Base-by-base conservation (phyloP, 2,329 filamentous ascomycete genomes). In the Cordyceps pruinosa region DNA sequence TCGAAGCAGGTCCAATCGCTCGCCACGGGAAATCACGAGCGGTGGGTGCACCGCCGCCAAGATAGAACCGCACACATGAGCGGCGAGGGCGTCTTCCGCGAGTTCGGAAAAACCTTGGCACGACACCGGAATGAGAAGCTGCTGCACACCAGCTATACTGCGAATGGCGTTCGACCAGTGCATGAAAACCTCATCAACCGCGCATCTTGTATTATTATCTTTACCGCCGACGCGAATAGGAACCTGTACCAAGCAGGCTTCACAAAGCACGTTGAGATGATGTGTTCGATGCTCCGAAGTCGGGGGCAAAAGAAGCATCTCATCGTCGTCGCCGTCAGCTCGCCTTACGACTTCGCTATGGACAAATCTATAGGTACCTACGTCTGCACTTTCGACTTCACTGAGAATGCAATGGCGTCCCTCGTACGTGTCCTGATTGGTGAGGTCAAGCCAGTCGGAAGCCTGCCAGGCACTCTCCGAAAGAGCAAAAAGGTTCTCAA, bases 331-430 rank as follows among this genome's bases (percentile, higher is more conserved):
- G 89, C 93, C 1, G 92, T 96, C 63, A 96, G 91, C 72, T 97
- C 92, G 1, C 93, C 93, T 0, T 97, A 97, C 70, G 93, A 97
- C 70, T 97, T 97, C 69, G 91, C 90, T 45, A 91, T 93, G 82
- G 93, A 97, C 66, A 87, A 88, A 62, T 85, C 85, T 1, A 93
- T 97, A 41, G 89, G 89, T 6, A 96, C 92, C 1, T 97, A 97
- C 66, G 81, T 97, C 41, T 97, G 93, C 75, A 96, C 92, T 0
- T 97, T 95, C 70, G 92, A 97, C 73, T 97, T 96, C 66, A 97
- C 93, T 0, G 93, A 97, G 65, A 93, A 89, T 8, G 91, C 93
- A 19, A 83, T 97, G 74, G 86, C 88, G 60, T 89, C 91, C 1
- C 75, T 96, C 5, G 90, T 95, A 19, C 86, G 90, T 58, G 88